These are phyloP conservation scores for Trapa incisa DNA, from an alignment of 345 rosid genomes.

Conservation along the genomic window DNA sequence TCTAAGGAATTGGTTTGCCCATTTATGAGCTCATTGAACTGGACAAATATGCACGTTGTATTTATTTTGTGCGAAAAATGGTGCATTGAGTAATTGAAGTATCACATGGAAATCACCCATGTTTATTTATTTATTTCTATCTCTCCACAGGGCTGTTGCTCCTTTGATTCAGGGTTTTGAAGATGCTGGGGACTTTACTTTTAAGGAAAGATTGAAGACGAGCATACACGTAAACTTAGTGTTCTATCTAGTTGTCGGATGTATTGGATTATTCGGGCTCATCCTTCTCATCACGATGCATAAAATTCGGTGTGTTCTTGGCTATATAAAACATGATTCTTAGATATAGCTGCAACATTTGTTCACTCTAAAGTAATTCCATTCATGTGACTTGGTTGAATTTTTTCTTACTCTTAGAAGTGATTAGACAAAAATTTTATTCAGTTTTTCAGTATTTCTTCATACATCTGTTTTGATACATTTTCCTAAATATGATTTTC, in stretches of 20 bases:
- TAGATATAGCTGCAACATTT: neutral
- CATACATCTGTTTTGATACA: neutral
- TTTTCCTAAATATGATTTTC: neutral
- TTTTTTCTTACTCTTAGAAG: neutral
- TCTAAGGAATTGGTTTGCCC: neutral
- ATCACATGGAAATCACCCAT: constrained; percentile 9
- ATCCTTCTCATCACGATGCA: constrained; percentile 75
- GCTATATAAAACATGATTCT: constrained; percentile 3
- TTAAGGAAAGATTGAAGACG: constrained; percentile 79
- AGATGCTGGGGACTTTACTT: constrained; percentile 97
- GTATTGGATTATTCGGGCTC: constrained; percentile 78
- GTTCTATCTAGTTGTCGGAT: constrained; percentile 83
- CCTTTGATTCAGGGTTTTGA: constrained; percentile 99
- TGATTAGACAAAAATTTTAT: neutral
- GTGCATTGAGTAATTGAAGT: neutral
- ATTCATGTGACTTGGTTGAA: neutral
- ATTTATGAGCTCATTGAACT: neutral
- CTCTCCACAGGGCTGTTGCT: constrained; percentile 85
- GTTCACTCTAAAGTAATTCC: neutral
- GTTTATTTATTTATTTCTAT: constrained; percentile 29
- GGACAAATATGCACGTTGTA: neutral
- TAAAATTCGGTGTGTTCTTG: constrained; percentile 31
- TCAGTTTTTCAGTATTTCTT: neutral
- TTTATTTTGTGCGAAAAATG: neutral
- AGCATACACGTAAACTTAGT: constrained; percentile 88